These are phyloP conservation scores for Dactylis glomerata DNA, from an alignment of 176 grass and related monocot genomes.

Conservation along the genomic window DNA sequence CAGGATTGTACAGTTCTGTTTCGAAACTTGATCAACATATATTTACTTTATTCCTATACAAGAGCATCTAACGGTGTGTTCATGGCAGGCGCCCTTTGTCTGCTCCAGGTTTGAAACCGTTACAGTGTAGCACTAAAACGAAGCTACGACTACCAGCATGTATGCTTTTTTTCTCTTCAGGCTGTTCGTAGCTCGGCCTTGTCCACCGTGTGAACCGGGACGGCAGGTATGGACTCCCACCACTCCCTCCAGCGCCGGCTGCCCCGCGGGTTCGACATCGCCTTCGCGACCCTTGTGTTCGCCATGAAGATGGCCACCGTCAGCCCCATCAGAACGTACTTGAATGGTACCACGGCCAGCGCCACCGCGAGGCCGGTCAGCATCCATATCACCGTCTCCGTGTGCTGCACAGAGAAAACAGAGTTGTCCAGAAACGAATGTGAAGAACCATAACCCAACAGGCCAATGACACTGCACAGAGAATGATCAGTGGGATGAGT, in stretches of 20 bases:
- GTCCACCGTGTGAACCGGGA: slow-evolving; percentile 49
- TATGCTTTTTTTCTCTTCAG: background rate
- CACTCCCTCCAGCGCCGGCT: slow-evolving; percentile 72
- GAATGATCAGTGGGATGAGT: background rate
- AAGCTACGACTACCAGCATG: too few species aligned
- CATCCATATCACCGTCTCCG: slow-evolving; percentile 53
- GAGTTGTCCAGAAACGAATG: background rate
- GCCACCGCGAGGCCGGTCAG: slow-evolving; percentile 47
- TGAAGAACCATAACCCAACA: background rate
- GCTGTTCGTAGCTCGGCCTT: background rate
- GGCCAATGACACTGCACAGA: background rate
- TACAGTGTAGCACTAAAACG: background rate
- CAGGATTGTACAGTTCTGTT: too few species aligned
- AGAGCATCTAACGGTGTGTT: background rate
- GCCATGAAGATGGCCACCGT: slow-evolving; percentile 6
- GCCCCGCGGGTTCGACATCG: slow-evolving; percentile 43
- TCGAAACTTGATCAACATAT: background rate
- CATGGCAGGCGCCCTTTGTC: background rate
- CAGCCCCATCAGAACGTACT: slow-evolving; percentile 57
- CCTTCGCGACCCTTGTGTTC: slow-evolving; percentile 36
- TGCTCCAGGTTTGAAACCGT: background rate
- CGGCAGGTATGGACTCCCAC: slow-evolving; percentile 88
- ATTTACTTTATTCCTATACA: background rate
- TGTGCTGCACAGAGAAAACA: slow-evolving; percentile 50
- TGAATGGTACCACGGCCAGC: slow-evolving; percentile 58